Percentiles rank a stretch among this genome's conserved stretches.
These are phyloP conservation scores for Porphyrellus cyaneotinctus DNA, from an alignment of 768 basidiomycete species.

Conservation along the genomic window DNA sequence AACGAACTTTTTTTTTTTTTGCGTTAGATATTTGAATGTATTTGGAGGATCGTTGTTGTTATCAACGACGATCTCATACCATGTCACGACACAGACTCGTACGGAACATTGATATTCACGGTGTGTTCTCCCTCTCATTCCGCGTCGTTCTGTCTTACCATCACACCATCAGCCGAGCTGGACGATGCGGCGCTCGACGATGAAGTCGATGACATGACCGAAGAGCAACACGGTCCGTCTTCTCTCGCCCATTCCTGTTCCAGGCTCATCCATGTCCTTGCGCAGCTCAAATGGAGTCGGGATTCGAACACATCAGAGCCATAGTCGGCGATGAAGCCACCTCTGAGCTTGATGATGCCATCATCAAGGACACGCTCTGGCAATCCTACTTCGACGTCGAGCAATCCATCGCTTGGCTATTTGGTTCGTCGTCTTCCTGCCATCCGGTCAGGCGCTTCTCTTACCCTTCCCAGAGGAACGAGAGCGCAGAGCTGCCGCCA, in stretches of 20 bases:
- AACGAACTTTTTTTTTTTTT: background rate
- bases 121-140: slow-evolving; percentile 32
- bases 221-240: slow-evolving; percentile 70
- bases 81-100: slow-evolving; percentile 92
- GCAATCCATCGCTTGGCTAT: slow-evolving; percentile 66
- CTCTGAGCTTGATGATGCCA: slow-evolving; percentile 66
- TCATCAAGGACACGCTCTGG: slow-evolving; percentile 81
- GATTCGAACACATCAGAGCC: slow-evolving; percentile 61
- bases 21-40: slow-evolving; percentile 13
- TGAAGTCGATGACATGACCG: slow-evolving; percentile 76
- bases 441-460: background rate
- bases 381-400: slow-evolving; percentile 84
- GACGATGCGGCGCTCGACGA: slow-evolving; percentile 79
- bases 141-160: background rate
- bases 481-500: slow-evolving; percentile 54
- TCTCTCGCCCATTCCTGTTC: background rate
- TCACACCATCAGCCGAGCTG: slow-evolving; percentile 62
- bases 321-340: slow-evolving; percentile 62
- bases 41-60: slow-evolving; percentile 7
- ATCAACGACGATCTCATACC: slow-evolving; percentile 5
- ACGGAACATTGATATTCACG: slow-evolving; percentile 77
- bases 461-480: slow-evolving; percentile 54
- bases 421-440: slow-evolving; percentile 49
- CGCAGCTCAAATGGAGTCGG: slow-evolving; percentile 64
- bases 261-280: slow-evolving; percentile 11